Evolutionary conservation across 2,329 filamentous ascomycete species (phyloP), one percentile per base, ranked within the genome.

Genomic region (Colletotrichum chrysophilum): DNA sequence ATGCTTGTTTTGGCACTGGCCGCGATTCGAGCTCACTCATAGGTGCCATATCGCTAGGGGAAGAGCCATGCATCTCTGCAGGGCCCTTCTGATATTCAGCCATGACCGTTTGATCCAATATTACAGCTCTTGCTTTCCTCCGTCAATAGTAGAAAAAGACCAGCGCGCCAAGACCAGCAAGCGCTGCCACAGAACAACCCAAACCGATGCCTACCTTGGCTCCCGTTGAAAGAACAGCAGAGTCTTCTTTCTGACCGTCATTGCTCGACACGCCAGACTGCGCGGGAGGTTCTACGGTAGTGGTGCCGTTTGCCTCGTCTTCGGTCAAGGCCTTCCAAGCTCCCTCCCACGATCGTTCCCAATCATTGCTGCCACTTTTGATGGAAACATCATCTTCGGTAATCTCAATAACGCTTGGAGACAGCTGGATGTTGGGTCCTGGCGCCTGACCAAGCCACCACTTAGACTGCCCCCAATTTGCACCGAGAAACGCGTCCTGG

Each of bases 401-500:
- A 43, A 43, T 43, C 7, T 43, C 36, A n/a, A 38, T 7, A 1
- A 70, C 32, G 10, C 66, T 58, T 4, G 66, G 34, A 3, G 66
- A 74, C 7, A 69, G 58, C 24, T 65, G 66, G 6, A 74, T 64
- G 16, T 65, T 82, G 1, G 86, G 86, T 0, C 85, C 85, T 2
- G 86, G 85, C 6, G 85, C 85, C 70, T 87, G 85, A 7, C 82
- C 86, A 10, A 87, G 79, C 80, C 84, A 87, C 80, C 81, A 82
- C 18, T 78, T 81, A 26, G 81, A 80, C 1, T 77, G 55, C 21
- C 81, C 79, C 83, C 84, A 87, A 75, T 87, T 85, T 8, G 83
- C 84, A 5, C 84, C 86, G 0, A 88, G 71, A 58, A 88, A 89
- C 5, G 87, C 86, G 32, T 87, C 87, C 76, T 89, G 87, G 2